Base-by-base conservation (phyloP, 106 monocot species). In the Platanthera guangdongensis region DNA sequence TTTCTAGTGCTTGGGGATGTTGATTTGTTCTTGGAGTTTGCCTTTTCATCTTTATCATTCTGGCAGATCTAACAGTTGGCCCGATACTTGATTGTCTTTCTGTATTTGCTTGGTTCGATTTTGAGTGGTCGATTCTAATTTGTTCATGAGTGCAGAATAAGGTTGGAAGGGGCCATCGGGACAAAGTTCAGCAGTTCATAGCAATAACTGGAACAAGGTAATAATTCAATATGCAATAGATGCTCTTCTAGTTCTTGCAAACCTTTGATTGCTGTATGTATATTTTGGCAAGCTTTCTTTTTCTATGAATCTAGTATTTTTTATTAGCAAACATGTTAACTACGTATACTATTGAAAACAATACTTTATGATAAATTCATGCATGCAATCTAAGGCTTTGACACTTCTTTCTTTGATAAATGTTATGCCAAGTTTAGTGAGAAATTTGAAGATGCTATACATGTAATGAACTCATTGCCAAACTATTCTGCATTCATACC, bases 101-200 rank as follows among this genome's bases (percentile, higher is more conserved):
- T 19, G 25, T 67, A 30, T 67, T 67, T 3, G 67, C 32, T 67
- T 67, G 30, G 13, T 60, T 60, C 6, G 59, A 60, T 21, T 14
- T 60, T n/a, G 21, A 60, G n/a, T n/a, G 32, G 12, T 12, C 32
- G 8, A 2, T 70, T 70, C 15, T 16, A 18, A 70, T 47, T 7
- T 18, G 5, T 70, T 47, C 45, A 70, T 70, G 70, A 47, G 16
- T 70, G 70, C 87, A 97, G 96, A 87, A 93, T 89, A 97, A 94
- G 70, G 75, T 94, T 76, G 86, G 89, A 74, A 91, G 94, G 87
- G 93, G 91, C 49, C 73, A 91, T 78, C 82, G 93, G 9, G 96
- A 97, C 76, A 97, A 97, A 81, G 82, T 97, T 54, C 91, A 97
- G 72, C 96, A 97, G 72, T 97, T 97, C 85, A 91, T 94, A 89